A percentile compares a stretch with the other conserved stretches of the same genome.
These are phyloP conservation scores for Tuber umbilicatum DNA, from an alignment of 495 filamentous ascomycete species.

Conservation along the genomic window DNA sequence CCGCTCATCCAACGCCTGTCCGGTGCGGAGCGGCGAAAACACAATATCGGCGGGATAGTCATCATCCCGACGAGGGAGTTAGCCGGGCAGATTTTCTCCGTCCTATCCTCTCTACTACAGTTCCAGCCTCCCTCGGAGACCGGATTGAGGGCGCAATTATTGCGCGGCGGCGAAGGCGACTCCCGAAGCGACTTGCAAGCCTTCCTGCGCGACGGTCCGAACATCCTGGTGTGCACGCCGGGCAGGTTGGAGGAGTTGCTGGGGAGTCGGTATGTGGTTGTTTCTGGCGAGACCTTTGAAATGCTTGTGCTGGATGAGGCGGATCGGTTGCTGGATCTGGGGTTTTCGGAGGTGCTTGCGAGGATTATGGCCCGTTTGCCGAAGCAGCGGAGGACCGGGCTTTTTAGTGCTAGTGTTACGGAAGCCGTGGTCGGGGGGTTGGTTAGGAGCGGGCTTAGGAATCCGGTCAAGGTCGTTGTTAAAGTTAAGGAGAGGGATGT, in stretches of 20 bases:
- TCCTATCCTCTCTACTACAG: conserved; percentile 66
- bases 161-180: conserved; percentile 59
- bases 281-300: conserved; percentile 80
- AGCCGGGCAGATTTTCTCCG: conserved; percentile 79
- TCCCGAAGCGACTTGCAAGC: conserved; percentile 66
- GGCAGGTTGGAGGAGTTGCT: conserved; percentile 83
- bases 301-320: conserved; percentile 90
- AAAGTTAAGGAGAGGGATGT: conserved; percentile 68
- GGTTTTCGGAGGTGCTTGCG: conserved; percentile 84
- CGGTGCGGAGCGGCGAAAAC: conserved; percentile 61
- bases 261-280: conserved; percentile 83
- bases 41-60: conserved; percentile 84
- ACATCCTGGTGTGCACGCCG: conserved; percentile 80
- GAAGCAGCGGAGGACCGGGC: conserved; percentile 85
- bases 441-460: conserved; percentile 82
- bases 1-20: conserved; percentile 75
- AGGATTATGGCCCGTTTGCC: conserved; percentile 77
- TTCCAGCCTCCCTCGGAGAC: conserved; percentile 77
- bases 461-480: conserved; percentile 87
- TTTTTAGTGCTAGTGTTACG: conserved; percentile 88
- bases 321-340: conserved; percentile 85
- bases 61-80: conserved; percentile 91
- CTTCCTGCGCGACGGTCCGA: conserved; percentile 74
- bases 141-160: conserved; percentile 47
- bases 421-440: conserved; percentile 82